phyloP scores from a whole-genome alignment of 2,329 filamentous ascomycete species.

The Trichoderma sp. region DNA sequence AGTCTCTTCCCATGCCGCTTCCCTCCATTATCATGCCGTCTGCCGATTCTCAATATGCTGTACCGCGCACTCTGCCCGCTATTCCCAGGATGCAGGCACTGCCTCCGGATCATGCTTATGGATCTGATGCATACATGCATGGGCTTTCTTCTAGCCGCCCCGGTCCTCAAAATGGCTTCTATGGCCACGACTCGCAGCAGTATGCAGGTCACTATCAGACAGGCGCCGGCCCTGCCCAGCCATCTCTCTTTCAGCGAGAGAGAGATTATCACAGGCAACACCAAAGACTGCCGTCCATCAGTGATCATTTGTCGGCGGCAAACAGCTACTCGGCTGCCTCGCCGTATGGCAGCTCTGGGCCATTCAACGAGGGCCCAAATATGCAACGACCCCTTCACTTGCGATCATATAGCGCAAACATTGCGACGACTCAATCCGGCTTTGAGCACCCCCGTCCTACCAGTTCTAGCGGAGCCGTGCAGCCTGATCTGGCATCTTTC shows the following conservation, averaged over 20 bases:
- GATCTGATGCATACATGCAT: background rate
- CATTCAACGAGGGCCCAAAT: background rate
- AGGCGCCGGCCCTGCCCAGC: background rate
- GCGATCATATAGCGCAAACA: conserved; percentile 31
- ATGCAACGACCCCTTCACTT: conserved; percentile 30
- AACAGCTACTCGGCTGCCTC: background rate
- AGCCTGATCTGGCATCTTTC: conserved; percentile 4
- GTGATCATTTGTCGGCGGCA: conserved; percentile 28
- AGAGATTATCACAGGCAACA: conserved; percentile 20
- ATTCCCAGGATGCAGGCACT: conserved; percentile 31
- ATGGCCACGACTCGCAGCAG: background rate
- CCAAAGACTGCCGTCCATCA: conserved; percentile 33
- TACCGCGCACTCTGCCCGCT: conserved; percentile 29
- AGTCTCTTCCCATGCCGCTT: background rate
- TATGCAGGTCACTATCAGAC: background rate
- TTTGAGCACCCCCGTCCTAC: conserved; percentile 26
- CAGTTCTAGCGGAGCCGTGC: conserved; percentile 28
- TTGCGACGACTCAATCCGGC: conserved; percentile 24
- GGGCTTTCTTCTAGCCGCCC: background rate
- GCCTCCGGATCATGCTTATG: conserved; percentile 27
- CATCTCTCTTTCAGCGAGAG: background rate
- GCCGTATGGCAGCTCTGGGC: background rate
- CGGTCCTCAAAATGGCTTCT: background rate
- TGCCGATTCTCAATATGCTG: background rate
- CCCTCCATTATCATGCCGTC: conserved; percentile 20